Percentiles rank a stretch among this genome's conserved stretches.
These are phyloP conservation scores for Chlorella vulgaris DNA, from an alignment of 139 green algal species.

Conservation along the genomic window DNA sequence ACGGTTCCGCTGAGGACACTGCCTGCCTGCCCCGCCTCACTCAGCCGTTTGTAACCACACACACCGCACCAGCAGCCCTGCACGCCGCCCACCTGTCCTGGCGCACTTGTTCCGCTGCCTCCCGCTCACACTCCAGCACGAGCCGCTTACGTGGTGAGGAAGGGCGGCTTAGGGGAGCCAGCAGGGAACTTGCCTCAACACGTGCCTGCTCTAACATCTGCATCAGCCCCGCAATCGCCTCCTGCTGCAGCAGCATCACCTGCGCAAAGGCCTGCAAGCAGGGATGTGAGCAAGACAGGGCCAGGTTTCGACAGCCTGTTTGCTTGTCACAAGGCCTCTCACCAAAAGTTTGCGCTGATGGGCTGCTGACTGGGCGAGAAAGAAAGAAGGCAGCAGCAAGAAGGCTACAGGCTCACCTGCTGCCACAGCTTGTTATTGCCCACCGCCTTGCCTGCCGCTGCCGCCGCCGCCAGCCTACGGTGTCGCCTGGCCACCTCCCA, in stretches of 20 bases:
- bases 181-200: background rate
- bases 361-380: too few species aligned
- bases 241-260: conserved; percentile 71
- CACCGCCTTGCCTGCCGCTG: conserved; percentile 1
- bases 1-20: too few species aligned
- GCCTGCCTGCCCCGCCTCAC: too few species aligned
- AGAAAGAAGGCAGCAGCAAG: background rate
- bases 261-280: conserved; percentile 69
- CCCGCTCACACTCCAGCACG: conserved; percentile 19
- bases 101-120: conserved; percentile 8
- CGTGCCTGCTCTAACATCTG: conserved; percentile 42
- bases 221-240: conserved; percentile 63
- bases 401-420: conserved; percentile 3
- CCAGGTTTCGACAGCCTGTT: too few species aligned
- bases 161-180: conserved; percentile 21
- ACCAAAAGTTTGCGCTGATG: too few species aligned
- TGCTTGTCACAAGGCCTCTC: too few species aligned
- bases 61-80: too few species aligned
- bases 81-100: conserved; percentile 26
- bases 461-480: conserved; percentile 20
- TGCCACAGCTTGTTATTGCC: conserved; percentile 34
- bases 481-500: conserved; percentile 61
- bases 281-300: too few species aligned
- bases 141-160: conserved; percentile 27
- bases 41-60: too few species aligned